These are phyloP conservation scores for Amanita pallidorosea DNA, from an alignment of 768 basidiomycete species.

Conservation along the genomic window DNA sequence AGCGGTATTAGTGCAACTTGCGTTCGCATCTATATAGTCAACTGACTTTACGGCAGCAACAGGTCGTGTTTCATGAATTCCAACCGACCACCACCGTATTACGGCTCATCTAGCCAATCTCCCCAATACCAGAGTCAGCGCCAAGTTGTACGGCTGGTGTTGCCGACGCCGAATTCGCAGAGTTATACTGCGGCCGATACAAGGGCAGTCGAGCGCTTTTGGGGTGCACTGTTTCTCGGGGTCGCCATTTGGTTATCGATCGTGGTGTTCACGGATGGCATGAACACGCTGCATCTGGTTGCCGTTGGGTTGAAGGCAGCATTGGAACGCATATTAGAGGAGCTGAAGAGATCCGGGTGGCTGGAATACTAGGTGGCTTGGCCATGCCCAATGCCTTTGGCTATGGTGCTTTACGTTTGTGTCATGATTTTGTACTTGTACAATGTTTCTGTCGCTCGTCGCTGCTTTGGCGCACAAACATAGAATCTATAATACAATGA, in stretches of 20 bases:
- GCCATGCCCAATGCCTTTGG: too few relatives aligned
- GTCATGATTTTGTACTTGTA: not conserved
- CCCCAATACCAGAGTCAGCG: not conserved
- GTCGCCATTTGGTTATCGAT: not conserved
- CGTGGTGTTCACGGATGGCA: not conserved
- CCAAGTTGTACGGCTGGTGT: not conserved
- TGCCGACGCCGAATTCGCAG: not conserved
- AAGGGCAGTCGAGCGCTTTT: not conserved
- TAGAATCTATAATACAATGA: too few relatives aligned
- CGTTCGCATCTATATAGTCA: not conserved
- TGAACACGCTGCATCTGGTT: not conserved
- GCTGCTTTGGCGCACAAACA: too few relatives aligned
- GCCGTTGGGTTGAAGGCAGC: not conserved
- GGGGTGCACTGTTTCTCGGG: not conserved
- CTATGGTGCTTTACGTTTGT: too few relatives aligned
- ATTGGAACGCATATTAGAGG: not conserved
- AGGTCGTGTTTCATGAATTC: not conserved
- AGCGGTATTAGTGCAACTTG: not conserved
- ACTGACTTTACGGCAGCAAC: not conserved
- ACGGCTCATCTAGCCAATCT: not conserved
- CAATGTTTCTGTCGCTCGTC: not conserved
- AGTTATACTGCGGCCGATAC: constrained; percentile 1
- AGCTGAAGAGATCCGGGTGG: not conserved
- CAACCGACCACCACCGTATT: constrained; percentile 3
- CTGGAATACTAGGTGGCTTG: not conserved